These are phyloP conservation scores for Cucumis melo DNA, from an alignment of 306 rosid species.

Conservation along the genomic window DNA sequence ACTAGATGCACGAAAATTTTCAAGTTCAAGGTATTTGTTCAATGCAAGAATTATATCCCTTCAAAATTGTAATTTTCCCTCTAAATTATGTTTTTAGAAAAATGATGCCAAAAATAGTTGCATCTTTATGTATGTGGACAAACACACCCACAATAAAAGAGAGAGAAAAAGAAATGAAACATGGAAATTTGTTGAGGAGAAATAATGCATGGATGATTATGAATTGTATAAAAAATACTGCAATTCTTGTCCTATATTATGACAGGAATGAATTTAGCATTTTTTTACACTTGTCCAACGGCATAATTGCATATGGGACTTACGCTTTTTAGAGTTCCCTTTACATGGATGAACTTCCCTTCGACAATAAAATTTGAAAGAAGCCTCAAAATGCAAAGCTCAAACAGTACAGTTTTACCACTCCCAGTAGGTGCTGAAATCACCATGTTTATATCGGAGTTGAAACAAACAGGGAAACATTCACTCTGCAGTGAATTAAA, in stretches of 20 bases:
- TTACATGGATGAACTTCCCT: conserved; percentile 42
- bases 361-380: conserved; percentile 60
- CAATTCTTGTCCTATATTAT: neutral
- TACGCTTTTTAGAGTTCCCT: conserved; percentile 90
- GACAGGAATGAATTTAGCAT: neutral
- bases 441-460: conserved; percentile 83
- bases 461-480: conserved; percentile 79
- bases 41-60: conserved; percentile 6
- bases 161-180: neutral
- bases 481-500: conserved; percentile 96
- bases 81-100: neutral
- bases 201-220: neutral
- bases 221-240: neutral
- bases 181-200: neutral
- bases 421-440: conserved; percentile 97
- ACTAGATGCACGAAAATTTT: conserved; percentile 9
- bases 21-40: conserved; percentile 13
- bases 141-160: neutral
- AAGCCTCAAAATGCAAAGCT: conserved; percentile 88
- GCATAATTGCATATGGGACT: conserved; percentile 15
- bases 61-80: neutral
- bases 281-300: neutral
- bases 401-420: conserved; percentile 93
- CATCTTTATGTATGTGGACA: neutral
- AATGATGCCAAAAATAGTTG: neutral